phyloP scores from a whole-genome alignment of 805 yeast genomes.

The Scheffersomyces ergatensis region DNA sequence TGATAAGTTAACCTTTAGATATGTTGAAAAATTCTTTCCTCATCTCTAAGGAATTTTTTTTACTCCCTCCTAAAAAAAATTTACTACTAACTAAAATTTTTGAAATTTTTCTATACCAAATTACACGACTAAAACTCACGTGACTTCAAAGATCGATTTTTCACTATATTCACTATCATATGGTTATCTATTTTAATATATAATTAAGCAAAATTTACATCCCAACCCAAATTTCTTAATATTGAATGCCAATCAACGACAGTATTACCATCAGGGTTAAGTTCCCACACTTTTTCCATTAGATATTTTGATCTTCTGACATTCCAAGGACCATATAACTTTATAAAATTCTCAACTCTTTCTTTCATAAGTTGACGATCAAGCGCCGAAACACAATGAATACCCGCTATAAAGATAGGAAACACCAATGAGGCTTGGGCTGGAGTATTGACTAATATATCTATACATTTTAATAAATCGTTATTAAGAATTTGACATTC shows the following conservation, averaged over 20 bases:
- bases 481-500: conserved; percentile 60
- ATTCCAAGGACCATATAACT: conserved; percentile 69
- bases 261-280: conserved; percentile 49
- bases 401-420: conserved; percentile 77
- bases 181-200: not conserved
- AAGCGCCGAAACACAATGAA: conserved; percentile 54
- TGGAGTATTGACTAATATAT: conserved; percentile 59
- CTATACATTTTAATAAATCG: conserved; percentile 56
- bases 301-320: conserved; percentile 42
- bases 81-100: not conserved
- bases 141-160: not conserved
- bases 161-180: not conserved
- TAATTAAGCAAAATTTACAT: conserved; percentile 65
- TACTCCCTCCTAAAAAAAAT: no score
- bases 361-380: conserved; percentile 51
- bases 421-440: conserved; percentile 73
- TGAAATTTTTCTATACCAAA: not conserved
- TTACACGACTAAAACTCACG: not conserved
- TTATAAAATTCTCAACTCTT: conserved; percentile 54
- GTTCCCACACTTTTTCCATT: conserved; percentile 48
- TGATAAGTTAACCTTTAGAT: no score
- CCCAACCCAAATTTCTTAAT: conserved; percentile 70
- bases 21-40: conserved; percentile 6
- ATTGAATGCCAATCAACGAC: conserved; percentile 74
- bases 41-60: conserved; percentile 3